Base-by-base conservation (phyloP, 2,329 filamentous ascomycete genomes). In the Aspergillus neotritici region DNA sequence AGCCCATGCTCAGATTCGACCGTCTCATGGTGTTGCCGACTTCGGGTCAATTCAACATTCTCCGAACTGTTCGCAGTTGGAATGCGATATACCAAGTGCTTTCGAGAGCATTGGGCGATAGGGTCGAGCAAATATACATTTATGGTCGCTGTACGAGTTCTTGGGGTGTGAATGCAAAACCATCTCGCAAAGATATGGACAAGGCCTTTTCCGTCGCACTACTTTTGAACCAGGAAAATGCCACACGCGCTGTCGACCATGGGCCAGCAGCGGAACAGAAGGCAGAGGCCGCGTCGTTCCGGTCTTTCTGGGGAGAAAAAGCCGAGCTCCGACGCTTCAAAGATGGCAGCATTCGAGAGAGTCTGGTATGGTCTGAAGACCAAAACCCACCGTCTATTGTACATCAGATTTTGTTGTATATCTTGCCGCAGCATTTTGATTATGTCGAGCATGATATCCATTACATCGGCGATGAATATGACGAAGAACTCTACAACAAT, bases 251-350 rank as follows among this genome's bases (percentile, higher is more conserved):
- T 36, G 86, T 96, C 49, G 93, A 98, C 53, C 86, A 89, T 62
- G 93, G 93, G 0, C 93, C 93, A 4, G 71, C 84, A 1, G 87
- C 88, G 2, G 90, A 97, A 60, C 79, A 93, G 48, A 89, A 91
- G 65, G 82, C 85, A 51, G 87, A 88, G 50, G 85, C 89, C 16
- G 81, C 82, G 8, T 77, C 76, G 28, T 98, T 96, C 64, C 86
- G 87, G 30, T 80, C 83, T 29, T 97, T 98, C 62, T 98, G 94
- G 93, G 93, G 91, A 5, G 84, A 91, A 8, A 94, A 93, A 63
- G 80, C 93, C 1, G 93, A 98, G 64, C 75, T 98, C 35, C 81
- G 93, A 51, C 86, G 93, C 14, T 98, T 98, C 73, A 94, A 90
- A 57, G 89, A 97, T 58, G 93, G 93, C 15, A 91, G 84, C 55